Percentiles rank a stretch among this genome's conserved stretches.
Evolutionary conservation across 2,329 filamentous ascomycete genomes (phyloP).

Genomic region (Hypocreales sp.): DNA sequence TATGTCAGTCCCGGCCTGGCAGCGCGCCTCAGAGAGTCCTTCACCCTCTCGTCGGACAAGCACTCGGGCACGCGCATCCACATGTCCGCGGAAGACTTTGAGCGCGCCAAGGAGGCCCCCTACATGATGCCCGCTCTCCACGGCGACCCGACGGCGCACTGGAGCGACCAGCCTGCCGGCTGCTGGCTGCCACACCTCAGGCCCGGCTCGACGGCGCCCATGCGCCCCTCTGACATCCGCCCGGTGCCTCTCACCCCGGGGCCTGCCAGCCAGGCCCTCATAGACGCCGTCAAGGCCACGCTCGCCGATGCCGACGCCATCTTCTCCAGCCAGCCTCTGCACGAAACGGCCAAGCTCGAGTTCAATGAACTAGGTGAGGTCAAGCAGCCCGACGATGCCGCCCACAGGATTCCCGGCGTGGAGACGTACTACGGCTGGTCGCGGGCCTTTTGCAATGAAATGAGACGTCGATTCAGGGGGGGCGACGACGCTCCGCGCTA

Average conservation of each 20-base stretch:
- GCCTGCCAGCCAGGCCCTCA: slow-evolving; percentile 50
- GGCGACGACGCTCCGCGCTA: neutral
- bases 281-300: slow-evolving; percentile 53
- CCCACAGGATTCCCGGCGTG: slow-evolving; percentile 45
- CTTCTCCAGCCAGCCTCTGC: slow-evolving; percentile 36
- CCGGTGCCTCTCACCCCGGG: slow-evolving; percentile 56
- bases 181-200: slow-evolving; percentile 69
- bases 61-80: slow-evolving; percentile 7
- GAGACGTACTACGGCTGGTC: slow-evolving; percentile 88
- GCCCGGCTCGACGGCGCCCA: slow-evolving; percentile 58
- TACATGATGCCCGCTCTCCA: slow-evolving; percentile 63
- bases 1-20: slow-evolving; percentile 44
- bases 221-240: slow-evolving; percentile 54
- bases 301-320: slow-evolving; percentile 55
- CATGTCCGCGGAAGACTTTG: slow-evolving; percentile 11
- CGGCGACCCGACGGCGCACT: slow-evolving; percentile 57
- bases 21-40: slow-evolving; percentile 41
- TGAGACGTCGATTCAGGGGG: slow-evolving; percentile 41
- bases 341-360: slow-evolving; percentile 37
- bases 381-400: slow-evolving; percentile 48
- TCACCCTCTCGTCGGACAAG: slow-evolving; percentile 23
- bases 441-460: slow-evolving; percentile 61
- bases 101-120: slow-evolving; percentile 39
- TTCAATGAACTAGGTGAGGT: slow-evolving; percentile 64
- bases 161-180: slow-evolving; percentile 69